phyloP scores from a whole-genome alignment of 2,329 filamentous ascomycete species.

The Lecanicillium sp. region DNA sequence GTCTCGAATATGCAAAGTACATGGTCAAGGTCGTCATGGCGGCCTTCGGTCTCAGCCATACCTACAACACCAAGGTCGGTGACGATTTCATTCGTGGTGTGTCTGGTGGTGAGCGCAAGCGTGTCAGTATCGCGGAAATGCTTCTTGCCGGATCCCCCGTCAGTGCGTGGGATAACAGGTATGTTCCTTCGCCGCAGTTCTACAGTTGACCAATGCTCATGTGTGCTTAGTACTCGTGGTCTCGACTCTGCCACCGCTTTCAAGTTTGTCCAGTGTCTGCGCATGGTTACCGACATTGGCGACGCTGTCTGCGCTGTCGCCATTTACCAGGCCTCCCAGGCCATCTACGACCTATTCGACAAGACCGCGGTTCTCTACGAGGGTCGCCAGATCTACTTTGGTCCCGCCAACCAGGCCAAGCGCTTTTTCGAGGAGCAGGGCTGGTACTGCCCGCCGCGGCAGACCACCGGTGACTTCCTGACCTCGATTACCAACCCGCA shows the following conservation, averaged over 20 bases:
- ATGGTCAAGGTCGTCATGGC: slow-evolving; percentile 64
- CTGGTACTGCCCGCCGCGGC: slow-evolving; percentile 59
- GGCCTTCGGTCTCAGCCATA: slow-evolving; percentile 66
- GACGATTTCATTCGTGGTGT: slow-evolving; percentile 69
- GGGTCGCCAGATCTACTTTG: slow-evolving; percentile 72
- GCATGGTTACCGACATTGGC: slow-evolving; percentile 58
- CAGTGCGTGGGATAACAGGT: slow-evolving; percentile 62
- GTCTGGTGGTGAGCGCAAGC: slow-evolving; percentile 67
- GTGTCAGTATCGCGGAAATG: slow-evolving; percentile 77
- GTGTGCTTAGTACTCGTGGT: slow-evolving; percentile 49
- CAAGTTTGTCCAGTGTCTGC: slow-evolving; percentile 64
- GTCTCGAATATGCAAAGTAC: slow-evolving; percentile 53
- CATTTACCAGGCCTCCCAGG: slow-evolving; percentile 66
- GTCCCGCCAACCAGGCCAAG: slow-evolving; percentile 52
- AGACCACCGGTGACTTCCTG: slow-evolving; percentile 64
- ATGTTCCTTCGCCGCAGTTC: not conserved
- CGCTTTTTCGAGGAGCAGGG: slow-evolving; percentile 63
- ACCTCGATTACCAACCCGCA: slow-evolving; percentile 61
- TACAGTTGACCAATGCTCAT: too few species aligned
- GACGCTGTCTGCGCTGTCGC: slow-evolving; percentile 59
- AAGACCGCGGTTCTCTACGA: slow-evolving; percentile 71
- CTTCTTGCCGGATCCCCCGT: slow-evolving; percentile 56
- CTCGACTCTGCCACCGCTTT: slow-evolving; percentile 68
- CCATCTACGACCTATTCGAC: slow-evolving; percentile 68
- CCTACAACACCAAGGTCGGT: slow-evolving; percentile 66